These are phyloP conservation scores for Kodamaea neixiangensis DNA, from an alignment of 805 yeast genomes.

Conservation along the genomic window DNA sequence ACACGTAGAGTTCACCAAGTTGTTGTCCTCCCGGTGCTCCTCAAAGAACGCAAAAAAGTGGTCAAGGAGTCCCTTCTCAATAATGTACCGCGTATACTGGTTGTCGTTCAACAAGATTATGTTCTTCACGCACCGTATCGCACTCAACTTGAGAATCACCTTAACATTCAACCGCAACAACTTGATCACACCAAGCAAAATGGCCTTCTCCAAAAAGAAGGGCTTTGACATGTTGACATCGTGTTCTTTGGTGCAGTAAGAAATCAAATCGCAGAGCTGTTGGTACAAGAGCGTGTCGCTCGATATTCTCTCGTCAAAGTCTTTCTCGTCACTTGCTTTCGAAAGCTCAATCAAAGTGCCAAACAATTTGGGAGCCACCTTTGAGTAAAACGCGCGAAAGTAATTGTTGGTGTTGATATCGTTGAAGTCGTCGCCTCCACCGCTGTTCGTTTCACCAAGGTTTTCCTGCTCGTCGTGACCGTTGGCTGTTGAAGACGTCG, in stretches of 20 bases:
- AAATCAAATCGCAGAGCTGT: constrained; percentile 68
- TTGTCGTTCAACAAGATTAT: constrained; percentile 65
- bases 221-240: constrained; percentile 56
- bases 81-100: constrained; percentile 55
- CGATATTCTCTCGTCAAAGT: constrained; percentile 7
- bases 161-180: constrained; percentile 46
- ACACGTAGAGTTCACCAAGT: constrained; percentile 73
- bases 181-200: constrained; percentile 56
- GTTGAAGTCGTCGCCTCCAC: constrained; percentile 22
- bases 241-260: constrained; percentile 69
- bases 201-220: constrained; percentile 60
- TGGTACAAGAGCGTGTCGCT: constrained; percentile 49
- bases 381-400: constrained; percentile 59
- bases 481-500: constrained; percentile 11
- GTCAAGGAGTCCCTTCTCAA: constrained; percentile 53
- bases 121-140: constrained; percentile 66
- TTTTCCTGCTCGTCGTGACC: constrained; percentile 10
- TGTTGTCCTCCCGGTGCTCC: constrained; percentile 52
- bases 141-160: constrained; percentile 62
- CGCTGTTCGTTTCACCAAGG: not conserved
- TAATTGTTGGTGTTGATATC: constrained; percentile 46
- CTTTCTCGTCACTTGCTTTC: not conserved
- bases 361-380: constrained; percentile 62
- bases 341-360: constrained; percentile 40
- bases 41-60: constrained; percentile 51